phyloP scores from a whole-genome alignment of 768 basidiomycete species.

The Obba rivulosa region DNA sequence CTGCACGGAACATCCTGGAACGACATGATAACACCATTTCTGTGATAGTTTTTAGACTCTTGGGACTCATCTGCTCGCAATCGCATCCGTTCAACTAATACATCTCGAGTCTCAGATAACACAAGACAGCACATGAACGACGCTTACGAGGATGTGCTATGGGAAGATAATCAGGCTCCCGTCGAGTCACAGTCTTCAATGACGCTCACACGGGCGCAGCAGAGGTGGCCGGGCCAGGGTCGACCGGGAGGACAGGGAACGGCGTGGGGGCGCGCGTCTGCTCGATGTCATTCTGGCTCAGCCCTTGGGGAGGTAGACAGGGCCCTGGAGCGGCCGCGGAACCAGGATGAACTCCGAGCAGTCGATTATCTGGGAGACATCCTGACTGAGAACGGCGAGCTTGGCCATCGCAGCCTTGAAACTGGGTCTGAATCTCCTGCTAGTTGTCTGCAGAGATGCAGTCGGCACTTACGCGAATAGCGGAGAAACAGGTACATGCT shows the following conservation, averaged over 20 bases:
- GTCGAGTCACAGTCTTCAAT: too few relatives aligned
- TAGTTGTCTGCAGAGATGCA: slow-evolving; percentile 17
- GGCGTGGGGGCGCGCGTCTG: slow-evolving; percentile 18
- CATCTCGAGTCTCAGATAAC: too few relatives aligned
- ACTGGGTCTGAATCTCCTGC: slow-evolving; percentile 9
- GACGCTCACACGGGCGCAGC: slow-evolving; percentile 13
- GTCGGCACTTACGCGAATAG: slow-evolving; percentile 21
- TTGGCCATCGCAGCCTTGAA: slow-evolving; percentile 21
- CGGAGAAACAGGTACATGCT: slow-evolving; percentile 23
- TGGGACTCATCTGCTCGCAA: too few relatives aligned
- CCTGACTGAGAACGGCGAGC: slow-evolving; percentile 21
- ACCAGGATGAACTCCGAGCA: slow-evolving; percentile 2
- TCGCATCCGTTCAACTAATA: too few relatives aligned
- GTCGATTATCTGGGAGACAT: slow-evolving; percentile 4
- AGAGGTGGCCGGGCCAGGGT: slow-evolving; percentile 14
- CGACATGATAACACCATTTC: too few relatives aligned
- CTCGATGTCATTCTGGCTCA: slow-evolving; percentile 18
- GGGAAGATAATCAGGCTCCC: too few relatives aligned
- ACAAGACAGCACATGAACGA: too few relatives aligned
- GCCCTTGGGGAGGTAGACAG: slow-evolving; percentile 15
- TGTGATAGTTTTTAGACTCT: too few relatives aligned
- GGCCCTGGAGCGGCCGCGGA: not conserved
- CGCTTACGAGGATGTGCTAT: too few relatives aligned
- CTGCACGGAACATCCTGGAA: too few relatives aligned
- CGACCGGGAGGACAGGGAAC: slow-evolving; percentile 14